phyloP scores from a whole-genome alignment of 1,139 yeast species.

The Taiozyma sp. region DNA sequence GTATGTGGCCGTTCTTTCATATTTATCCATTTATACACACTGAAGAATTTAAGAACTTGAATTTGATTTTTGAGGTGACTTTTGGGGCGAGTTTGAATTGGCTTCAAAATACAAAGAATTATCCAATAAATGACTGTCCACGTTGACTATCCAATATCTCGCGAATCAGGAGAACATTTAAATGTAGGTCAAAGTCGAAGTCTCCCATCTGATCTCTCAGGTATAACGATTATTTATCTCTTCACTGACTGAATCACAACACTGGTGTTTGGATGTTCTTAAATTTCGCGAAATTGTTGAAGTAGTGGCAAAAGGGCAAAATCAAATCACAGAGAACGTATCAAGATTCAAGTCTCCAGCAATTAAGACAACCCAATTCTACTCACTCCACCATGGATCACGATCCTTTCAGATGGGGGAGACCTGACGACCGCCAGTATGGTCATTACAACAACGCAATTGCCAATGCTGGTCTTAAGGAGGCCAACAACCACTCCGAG shows the following conservation, averaged over 20 bases:
- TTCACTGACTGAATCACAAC: too few relatives aligned
- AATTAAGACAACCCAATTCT: neutral
- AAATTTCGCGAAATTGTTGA: neutral
- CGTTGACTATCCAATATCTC: too few relatives aligned
- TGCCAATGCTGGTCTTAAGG: slow-evolving; percentile 47
- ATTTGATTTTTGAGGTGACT: neutral
- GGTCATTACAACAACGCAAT: slow-evolving; percentile 73
- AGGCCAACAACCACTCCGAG: slow-evolving; percentile 14
- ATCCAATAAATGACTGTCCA: too few relatives aligned
- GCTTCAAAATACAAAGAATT: too few relatives aligned
- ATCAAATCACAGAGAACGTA: neutral
- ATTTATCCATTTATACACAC: neutral
- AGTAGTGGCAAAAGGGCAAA: neutral
- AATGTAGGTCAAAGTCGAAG: too few relatives aligned
- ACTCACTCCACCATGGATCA: slow-evolving; percentile 63
- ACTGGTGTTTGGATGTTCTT: neutral
- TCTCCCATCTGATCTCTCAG: neutral
- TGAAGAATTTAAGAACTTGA: neutral
- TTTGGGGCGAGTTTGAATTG: neutral
- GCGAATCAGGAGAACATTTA: too few relatives aligned
- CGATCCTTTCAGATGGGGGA: slow-evolving; percentile 94
- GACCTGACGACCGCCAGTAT: slow-evolving; percentile 77
- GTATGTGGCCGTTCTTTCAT: neutral
- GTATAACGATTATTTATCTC: too few relatives aligned
- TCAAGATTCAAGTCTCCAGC: neutral